phyloP scores from a whole-genome alignment of 768 basidiomycete species.

The Amanita inopinata region DNA sequence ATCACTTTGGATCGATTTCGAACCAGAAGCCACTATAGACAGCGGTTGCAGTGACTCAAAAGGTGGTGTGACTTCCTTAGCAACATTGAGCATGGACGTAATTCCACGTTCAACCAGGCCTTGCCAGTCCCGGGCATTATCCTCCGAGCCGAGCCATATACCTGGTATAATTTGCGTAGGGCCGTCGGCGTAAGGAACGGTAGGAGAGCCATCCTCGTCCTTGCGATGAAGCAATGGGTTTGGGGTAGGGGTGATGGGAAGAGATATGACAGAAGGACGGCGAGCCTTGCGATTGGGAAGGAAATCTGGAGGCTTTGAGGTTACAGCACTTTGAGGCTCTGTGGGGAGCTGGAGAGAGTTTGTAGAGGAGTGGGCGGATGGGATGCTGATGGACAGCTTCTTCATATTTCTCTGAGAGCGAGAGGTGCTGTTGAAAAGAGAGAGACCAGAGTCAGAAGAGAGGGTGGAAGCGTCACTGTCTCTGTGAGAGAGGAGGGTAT shows the following conservation, averaged over 20 bases:
- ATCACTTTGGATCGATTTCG: slow-evolving; percentile 39
- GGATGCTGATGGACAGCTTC: slow-evolving; percentile 60
- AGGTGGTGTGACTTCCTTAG: slow-evolving; percentile 79
- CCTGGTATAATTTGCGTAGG: slow-evolving; percentile 80
- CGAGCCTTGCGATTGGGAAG: slow-evolving; percentile 31
- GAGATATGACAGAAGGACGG: slow-evolving; percentile 65
- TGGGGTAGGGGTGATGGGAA: slow-evolving; percentile 44
- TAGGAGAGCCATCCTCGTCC: slow-evolving; percentile 45
- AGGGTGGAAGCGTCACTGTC: slow-evolving; percentile 40
- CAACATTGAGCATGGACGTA: slow-evolving; percentile 80
- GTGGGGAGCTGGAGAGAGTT: slow-evolving; percentile 35
- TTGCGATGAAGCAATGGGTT: slow-evolving; percentile 47
- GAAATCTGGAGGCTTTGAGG: slow-evolving; percentile 21
- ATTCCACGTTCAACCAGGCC: slow-evolving; percentile 64
- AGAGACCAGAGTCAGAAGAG: slow-evolving; percentile 44
- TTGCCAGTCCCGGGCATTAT: slow-evolving; percentile 80
- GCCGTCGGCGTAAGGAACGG: slow-evolving; percentile 68
- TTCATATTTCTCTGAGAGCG: slow-evolving; percentile 60
- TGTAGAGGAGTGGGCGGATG: slow-evolving; percentile 50
- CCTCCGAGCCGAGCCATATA: slow-evolving; percentile 87
- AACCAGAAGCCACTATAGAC: slow-evolving; percentile 59
- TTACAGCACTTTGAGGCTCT: slow-evolving; percentile 24
- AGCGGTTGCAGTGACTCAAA: slow-evolving; percentile 48
- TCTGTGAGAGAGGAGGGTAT: slow-evolving; percentile 38
- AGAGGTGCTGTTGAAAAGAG: slow-evolving; percentile 31